Evolutionary conservation across 2,329 filamentous ascomycete species (phyloP).

Genomic region (Dactylellina cionopaga): DNA sequence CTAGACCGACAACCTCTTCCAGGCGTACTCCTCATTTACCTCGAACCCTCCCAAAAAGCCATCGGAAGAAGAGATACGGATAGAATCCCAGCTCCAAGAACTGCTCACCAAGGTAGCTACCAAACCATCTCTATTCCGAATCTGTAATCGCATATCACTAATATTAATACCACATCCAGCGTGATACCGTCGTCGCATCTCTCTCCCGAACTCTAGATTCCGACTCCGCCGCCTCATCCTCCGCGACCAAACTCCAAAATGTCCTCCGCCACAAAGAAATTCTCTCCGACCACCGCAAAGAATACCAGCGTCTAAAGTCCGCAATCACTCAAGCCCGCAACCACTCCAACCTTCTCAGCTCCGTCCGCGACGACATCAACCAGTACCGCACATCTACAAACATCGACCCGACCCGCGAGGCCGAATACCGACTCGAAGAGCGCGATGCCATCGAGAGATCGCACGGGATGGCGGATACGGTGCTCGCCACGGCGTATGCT

Average conservation of each 20-base stretch:
- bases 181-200: conserved; percentile 81
- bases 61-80: conserved; percentile 81
- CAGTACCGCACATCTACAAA: conserved; percentile 73
- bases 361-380: conserved; percentile 90
- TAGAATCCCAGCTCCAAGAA: conserved; percentile 83
- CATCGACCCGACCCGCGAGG: conserved; percentile 67
- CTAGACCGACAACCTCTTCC: conserved; percentile 62
- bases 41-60: conserved; percentile 80
- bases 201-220: conserved; percentile 91
- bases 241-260: conserved; percentile 96
- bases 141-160: not conserved
- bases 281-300: conserved; percentile 83
- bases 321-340: conserved; percentile 81
- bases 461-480: conserved; percentile 86
- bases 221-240: conserved; percentile 84
- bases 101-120: conserved; percentile 77
- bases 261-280: conserved; percentile 90
- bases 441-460: conserved; percentile 85
- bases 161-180: conserved; percentile 65
- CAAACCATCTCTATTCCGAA: conserved; percentile 31
- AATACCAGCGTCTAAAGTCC: conserved; percentile 78
- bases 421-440: conserved; percentile 97
- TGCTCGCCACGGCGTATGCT: conserved; percentile 94
- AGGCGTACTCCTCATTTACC: conserved; percentile 88
- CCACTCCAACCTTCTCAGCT: conserved; percentile 87